phyloP scores from a whole-genome alignment of 2,329 filamentous ascomycete species.

The Xylariaceae sp. region DNA sequence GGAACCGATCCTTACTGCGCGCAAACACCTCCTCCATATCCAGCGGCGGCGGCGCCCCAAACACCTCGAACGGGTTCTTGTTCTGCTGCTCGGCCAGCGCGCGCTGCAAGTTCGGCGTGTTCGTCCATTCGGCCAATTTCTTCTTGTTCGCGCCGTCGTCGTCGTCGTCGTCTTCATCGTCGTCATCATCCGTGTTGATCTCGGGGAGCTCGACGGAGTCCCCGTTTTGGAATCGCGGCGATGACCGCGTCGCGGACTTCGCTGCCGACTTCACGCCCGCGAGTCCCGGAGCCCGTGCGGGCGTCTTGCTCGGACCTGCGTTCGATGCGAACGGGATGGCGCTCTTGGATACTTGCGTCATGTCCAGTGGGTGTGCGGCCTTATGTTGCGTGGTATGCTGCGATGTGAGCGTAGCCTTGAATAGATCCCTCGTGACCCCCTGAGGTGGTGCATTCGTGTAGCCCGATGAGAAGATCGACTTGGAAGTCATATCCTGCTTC shows the following conservation, averaged over 20 bases:
- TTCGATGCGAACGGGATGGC: slow-evolving; percentile 82
- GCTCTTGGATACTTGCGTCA: slow-evolving; percentile 83
- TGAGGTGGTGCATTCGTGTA: slow-evolving; percentile 57
- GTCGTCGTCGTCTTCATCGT: slow-evolving; percentile 62
- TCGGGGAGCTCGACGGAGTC: slow-evolving; percentile 90
- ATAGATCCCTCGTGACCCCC: slow-evolving; percentile 50
- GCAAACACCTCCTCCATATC: slow-evolving; percentile 96
- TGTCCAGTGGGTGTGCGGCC: slow-evolving; percentile 66
- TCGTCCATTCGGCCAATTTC: slow-evolving; percentile 71
- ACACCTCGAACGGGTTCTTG: slow-evolving; percentile 78
- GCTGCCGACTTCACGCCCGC: slow-evolving; percentile 49
- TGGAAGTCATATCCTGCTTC: slow-evolving; percentile 53
- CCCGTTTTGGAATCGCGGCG: slow-evolving; percentile 80
- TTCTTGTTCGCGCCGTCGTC: slow-evolving; percentile 46
- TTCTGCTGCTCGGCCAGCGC: slow-evolving; percentile 77
- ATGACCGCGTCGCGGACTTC: slow-evolving; percentile 61
- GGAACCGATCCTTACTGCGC: slow-evolving; percentile 77
- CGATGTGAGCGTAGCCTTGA: slow-evolving; percentile 60
- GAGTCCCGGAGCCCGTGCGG: slow-evolving; percentile 50
- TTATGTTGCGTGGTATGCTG: slow-evolving; percentile 63
- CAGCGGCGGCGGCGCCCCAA: slow-evolving; percentile 80
- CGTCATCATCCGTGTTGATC: slow-evolving; percentile 90
- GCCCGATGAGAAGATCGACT: slow-evolving; percentile 55
- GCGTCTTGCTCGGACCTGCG: slow-evolving; percentile 61
- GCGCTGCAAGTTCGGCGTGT: slow-evolving; percentile 73